Evolutionary conservation across 257 asterid genomes (phyloP), one percentile per base, ranked within the genome.

Genomic region (Cynanchum wilfordii): DNA sequence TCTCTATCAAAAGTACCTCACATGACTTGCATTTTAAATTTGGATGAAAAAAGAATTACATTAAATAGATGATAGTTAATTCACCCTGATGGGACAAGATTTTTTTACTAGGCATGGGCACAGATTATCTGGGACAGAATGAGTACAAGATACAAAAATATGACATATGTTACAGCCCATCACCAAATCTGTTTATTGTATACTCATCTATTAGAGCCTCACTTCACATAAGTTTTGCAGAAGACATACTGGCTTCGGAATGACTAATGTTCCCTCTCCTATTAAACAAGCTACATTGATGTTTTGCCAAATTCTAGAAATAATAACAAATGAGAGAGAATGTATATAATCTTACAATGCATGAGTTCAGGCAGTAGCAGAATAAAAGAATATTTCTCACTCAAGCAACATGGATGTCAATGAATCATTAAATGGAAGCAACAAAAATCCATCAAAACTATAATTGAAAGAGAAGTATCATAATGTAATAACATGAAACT

Each of bases 381-480:
- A 62, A 6, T 25, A 24, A 24, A 30, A 62, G 20, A 51, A 30
- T 13, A 40, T 40, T 40, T 40, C 45, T 40, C 45, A 40, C 45
- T 40, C 45, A 51, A 68, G 45, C 62, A 19, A 69, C 25, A 17
- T 29, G 19, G 47, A 20, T 30, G 27, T 29, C 6, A 69, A 19
- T 42, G 36, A 25, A 51, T 10, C 16, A 22, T 33, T 54, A 25
- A n/a, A 54, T 7, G 7, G 38, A n/a, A 12, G 62, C 47, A n/a
- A 52, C 5, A 50, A 30, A 54, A 42, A 69, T 8, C 52, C 10
- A 38, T 60, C 33, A 27, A 38, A 40, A 36, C 38, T 22, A 27
- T 36, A 67, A 67, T n/a, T 16, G 4, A 67, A 44, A 45, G 56
- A 44, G 71, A 67, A 54, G 58, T 62, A 47, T 64, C 65, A 72